These are phyloP conservation scores for Colletotrichum caudatum DNA, from an alignment of 2,329 filamentous ascomycete genomes.

Conservation along the genomic window DNA sequence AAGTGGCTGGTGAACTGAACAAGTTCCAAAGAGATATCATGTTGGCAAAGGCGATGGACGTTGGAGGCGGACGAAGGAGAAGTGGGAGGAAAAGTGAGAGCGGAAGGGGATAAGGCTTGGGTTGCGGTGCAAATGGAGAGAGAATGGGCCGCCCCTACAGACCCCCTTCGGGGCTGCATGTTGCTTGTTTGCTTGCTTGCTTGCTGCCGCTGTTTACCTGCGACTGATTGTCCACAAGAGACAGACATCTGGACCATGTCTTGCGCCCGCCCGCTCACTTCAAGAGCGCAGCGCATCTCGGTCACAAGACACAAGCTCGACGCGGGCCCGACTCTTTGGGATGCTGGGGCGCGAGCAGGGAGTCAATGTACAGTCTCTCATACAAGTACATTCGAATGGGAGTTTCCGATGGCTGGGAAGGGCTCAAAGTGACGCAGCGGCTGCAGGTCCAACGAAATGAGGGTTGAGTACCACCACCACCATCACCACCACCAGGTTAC, in stretches of 20 bases:
- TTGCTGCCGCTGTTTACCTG: background rate
- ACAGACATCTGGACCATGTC: background rate
- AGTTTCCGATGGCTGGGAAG: no score
- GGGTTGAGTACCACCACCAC: background rate
- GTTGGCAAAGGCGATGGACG: background rate
- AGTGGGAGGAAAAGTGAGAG: background rate
- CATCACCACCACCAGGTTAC: background rate
- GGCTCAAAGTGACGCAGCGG: no score
- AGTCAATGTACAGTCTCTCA: no score
- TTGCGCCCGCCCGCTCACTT: background rate
- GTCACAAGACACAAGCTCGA: slow-evolving; percentile 4
- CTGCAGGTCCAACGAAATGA: slow-evolving; percentile 3
- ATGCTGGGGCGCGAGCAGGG: background rate
- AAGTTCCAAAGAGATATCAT: background rate
- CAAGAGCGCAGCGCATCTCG: slow-evolving; percentile 5
- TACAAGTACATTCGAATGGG: no score
- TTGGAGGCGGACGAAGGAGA: background rate
- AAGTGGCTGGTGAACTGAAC: background rate
- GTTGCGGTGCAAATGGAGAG: background rate
- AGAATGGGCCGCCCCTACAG: background rate
- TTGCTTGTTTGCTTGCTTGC: slow-evolving; percentile 4
- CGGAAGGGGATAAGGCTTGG: background rate
- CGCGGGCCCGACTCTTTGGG: background rate
- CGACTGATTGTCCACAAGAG: no score
- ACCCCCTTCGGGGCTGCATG: background rate